Evolutionary conservation across 176 grass and related monocot species (phyloP), one percentile per base, ranked within the genome.

Genomic region (Calamus simplicifolius): DNA sequence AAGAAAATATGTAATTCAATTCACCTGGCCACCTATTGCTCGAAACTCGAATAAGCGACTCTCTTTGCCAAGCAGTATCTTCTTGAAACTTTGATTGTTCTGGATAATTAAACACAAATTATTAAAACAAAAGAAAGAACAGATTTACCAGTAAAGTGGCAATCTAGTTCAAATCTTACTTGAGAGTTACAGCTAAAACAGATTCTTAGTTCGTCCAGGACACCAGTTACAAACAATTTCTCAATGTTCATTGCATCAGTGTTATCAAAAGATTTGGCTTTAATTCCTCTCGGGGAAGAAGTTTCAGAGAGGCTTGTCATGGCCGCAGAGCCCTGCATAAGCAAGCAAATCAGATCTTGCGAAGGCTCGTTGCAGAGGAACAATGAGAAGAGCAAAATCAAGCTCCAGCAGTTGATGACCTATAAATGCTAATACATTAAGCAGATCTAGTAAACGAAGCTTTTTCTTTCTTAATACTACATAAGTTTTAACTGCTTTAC

Each of bases 1-100:
- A 15, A 30, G 28, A 50, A 58, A 30, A 61, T 23, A 62, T 5
- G 71, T 62, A 50, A 14, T 5, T 67, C 8, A 55, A 31, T 14
- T 35, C 75, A 90, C 91, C 84, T 91, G 87, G 48, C 92, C 87
- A 75, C 92, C 92, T 74, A 79, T 72, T 87, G 92, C 92, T 51
- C 87, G 80, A 73, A 97, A 97, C 82, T 80, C 86, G 71, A 97
- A 97, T 58, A 97, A 78, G 63, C 56, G 84, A 65, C 52, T 88
- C 75, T 97, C 92, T 57, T 97, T 85, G 52, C 74, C 72, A 55
- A 90, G 60, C 38, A 97, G 78, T 63, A 97, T 64, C 48, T 85
- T 88, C 72, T 97, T 91, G 35, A 97, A 70, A 60, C 49, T 74
- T 66, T 80, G 68, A 31, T 91, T 91, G 68, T 48, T 68, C 92